Conservation (phyloP, 1,284 basidiomycete species). For the Fistulinella cinereoalba region DNA sequence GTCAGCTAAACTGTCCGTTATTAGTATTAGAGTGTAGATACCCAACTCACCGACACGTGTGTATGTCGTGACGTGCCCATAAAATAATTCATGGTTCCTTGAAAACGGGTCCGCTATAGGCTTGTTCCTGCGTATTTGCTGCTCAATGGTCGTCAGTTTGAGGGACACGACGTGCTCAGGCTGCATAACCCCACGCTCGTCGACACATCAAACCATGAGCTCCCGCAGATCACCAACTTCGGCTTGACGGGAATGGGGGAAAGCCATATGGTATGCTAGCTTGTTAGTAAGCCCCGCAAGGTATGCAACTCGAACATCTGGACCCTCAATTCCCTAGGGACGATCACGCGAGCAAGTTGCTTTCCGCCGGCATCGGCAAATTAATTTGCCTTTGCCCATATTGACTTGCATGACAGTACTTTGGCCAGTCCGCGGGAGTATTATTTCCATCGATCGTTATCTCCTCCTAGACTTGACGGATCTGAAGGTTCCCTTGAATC, state of each 20-base stretch:
- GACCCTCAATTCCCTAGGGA: constrained; percentile 40
- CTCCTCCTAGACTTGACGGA: constrained; percentile 40
- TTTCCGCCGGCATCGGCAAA: constrained; percentile 41
- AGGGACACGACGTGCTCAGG: constrained; percentile 56
- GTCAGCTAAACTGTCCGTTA: neutral
- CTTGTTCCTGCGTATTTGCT: too few relatives aligned
- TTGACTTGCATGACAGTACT: constrained; percentile 51
- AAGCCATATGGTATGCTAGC: constrained; percentile 46
- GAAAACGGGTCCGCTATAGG: too few relatives aligned
- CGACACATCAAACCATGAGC: constrained; percentile 40
- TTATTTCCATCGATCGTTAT: constrained; percentile 51
- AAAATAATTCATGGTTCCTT: neutral
- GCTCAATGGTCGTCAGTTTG: constrained; percentile 43
- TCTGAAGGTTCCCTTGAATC: constrained; percentile 44
- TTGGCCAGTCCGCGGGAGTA: constrained; percentile 34
- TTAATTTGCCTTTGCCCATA: constrained; percentile 60
- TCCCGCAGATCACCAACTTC: too few relatives aligned
- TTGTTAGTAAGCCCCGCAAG: constrained; percentile 43
- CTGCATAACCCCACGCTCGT: constrained; percentile 42
- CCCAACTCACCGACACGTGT: neutral
- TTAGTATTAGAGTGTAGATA: neutral
- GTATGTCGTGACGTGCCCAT: neutral
- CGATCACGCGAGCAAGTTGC: constrained; percentile 45
- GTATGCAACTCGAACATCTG: constrained; percentile 47
- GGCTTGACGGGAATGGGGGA: constrained; percentile 31